Evolutionary conservation across 768 basidiomycete species (phyloP).

Genomic region (Piloderma croceum): DNA sequence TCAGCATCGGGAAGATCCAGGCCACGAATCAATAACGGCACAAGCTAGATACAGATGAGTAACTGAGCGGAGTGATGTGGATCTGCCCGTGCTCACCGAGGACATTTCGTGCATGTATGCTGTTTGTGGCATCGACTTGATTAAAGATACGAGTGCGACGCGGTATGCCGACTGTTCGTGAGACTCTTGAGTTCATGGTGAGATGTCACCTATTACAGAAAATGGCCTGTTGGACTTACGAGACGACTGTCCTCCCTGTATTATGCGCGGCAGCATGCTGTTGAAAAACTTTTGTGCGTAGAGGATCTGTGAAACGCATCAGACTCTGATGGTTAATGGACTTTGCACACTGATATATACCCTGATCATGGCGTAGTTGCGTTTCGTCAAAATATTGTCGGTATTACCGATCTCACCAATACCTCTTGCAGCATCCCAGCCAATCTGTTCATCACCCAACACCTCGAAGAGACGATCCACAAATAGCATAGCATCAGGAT

Average conservation of each 20-base stretch:
- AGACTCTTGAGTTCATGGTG: constrained; percentile 33
- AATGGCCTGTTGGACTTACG: no score
- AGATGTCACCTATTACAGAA: no score
- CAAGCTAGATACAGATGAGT: constrained; percentile 38
- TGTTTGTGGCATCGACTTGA: constrained; percentile 73
- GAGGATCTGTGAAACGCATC: constrained; percentile 49
- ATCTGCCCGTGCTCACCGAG: constrained; percentile 34
- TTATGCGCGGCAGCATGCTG: constrained; percentile 65
- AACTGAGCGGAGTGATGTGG: no score
- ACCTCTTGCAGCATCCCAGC: constrained; percentile 69
- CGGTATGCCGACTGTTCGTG: constrained; percentile 63
- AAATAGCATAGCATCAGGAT: constrained; percentile 50
- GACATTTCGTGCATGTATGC: constrained; percentile 68
- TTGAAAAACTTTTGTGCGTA: constrained; percentile 74
- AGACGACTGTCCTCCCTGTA: constrained; percentile 66
- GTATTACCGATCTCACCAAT: constrained; percentile 61
- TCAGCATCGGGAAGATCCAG: constrained; percentile 70
- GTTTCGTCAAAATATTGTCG: constrained; percentile 67
- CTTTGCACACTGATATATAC: constrained; percentile 35
- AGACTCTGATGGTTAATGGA: constrained; percentile 4
- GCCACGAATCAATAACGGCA: constrained; percentile 83
- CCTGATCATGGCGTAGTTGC: constrained; percentile 72
- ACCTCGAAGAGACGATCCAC: constrained; percentile 62
- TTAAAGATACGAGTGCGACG: constrained; percentile 75
- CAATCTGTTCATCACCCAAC: constrained; percentile 60